Percentiles rank a stretch among this genome's conserved stretches.
These are phyloP conservation scores for Ophiocytium majus DNA, from an alignment of 352 stramenopile genomes.

Conservation along the genomic window DNA sequence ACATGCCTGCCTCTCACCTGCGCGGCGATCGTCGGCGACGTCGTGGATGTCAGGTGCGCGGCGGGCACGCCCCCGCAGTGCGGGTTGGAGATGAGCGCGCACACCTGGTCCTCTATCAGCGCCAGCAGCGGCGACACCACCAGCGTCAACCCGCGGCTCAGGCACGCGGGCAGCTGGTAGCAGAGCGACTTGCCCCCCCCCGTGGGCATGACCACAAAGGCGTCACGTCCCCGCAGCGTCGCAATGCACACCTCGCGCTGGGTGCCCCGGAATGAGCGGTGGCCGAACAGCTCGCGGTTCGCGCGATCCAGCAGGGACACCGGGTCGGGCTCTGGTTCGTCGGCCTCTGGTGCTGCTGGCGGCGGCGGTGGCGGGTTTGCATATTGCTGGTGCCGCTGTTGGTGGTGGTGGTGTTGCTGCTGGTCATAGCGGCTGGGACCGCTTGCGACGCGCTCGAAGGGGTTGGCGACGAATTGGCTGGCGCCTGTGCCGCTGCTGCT, in stretches of 20 bases:
- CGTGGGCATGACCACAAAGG: slow-evolving; percentile 98
- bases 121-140: slow-evolving; percentile 98
- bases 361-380: too few relatives aligned
- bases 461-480: neutral
- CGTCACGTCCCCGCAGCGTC: slow-evolving; percentile 84
- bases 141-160: slow-evolving; percentile 89
- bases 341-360: neutral
- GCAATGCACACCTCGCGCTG: slow-evolving; percentile 66
- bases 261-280: slow-evolving; percentile 37
- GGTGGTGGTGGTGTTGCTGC: neutral
- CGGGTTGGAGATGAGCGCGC: slow-evolving; percentile 65
- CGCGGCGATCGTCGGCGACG: slow-evolving; percentile 62
- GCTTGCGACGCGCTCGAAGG: neutral
- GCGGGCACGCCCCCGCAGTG: slow-evolving; percentile 59
- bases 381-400: neutral
- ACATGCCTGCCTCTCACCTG: slow-evolving; percentile 13
- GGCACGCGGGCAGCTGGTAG: slow-evolving; percentile 87
- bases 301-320: slow-evolving; percentile 43
- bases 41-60: slow-evolving; percentile 63
- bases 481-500: neutral
- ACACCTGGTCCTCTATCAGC: slow-evolving; percentile 92
- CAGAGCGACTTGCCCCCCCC: slow-evolving; percentile 97
- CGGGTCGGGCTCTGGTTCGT: slow-evolving; percentile 13
- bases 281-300: slow-evolving; percentile 46
- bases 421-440: neutral